Evolutionary conservation across 371 early-diverging fungal genomes (phyloP).

Genomic region (Blastocladiella emersonii): DNA sequence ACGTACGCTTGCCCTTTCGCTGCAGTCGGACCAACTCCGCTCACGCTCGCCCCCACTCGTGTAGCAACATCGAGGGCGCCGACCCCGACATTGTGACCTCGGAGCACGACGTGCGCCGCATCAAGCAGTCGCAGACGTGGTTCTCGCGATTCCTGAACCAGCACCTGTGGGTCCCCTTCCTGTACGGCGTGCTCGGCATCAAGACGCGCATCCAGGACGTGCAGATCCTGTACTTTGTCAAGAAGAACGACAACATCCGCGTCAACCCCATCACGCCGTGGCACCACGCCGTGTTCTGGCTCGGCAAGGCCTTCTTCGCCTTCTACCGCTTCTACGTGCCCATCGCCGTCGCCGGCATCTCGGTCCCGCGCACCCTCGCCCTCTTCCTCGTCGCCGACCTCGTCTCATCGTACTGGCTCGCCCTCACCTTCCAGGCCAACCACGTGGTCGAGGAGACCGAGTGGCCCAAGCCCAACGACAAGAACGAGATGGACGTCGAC

Average conservation of each 20-base stretch:
- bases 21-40: too few species aligned
- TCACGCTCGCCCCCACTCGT: too few species aligned
- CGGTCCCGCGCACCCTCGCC: slow-evolving; percentile 7
- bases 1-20: too few species aligned
- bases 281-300: slow-evolving; percentile 35
- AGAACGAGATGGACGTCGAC: slow-evolving; percentile 27
- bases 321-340: slow-evolving; percentile 32
- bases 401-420: slow-evolving; percentile 34
- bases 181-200: slow-evolving; percentile 34
- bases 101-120: slow-evolving; percentile 38
- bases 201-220: slow-evolving; percentile 41
- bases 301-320: slow-evolving; percentile 38
- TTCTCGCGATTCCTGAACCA: slow-evolving; percentile 30
- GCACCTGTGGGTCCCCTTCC: slow-evolving; percentile 31
- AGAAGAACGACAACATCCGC: slow-evolving; percentile 29
- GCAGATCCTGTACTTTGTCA: slow-evolving; percentile 25
- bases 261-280: slow-evolving; percentile 29
- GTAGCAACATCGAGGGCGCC: slow-evolving; percentile 36
- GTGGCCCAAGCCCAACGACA: slow-evolving; percentile 33
- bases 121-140: slow-evolving; percentile 34
- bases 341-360: not conserved
- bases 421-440: slow-evolving; percentile 45
- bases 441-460: slow-evolving; percentile 39
- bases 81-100: slow-evolving; percentile 37
- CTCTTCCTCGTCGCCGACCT: slow-evolving; percentile 29